A percentile compares a stretch with the other conserved stretches of the same genome.
Conservation (phyloP, 2,329 filamentous ascomycete species). For the Torrubiella hemipterigena region DNA sequence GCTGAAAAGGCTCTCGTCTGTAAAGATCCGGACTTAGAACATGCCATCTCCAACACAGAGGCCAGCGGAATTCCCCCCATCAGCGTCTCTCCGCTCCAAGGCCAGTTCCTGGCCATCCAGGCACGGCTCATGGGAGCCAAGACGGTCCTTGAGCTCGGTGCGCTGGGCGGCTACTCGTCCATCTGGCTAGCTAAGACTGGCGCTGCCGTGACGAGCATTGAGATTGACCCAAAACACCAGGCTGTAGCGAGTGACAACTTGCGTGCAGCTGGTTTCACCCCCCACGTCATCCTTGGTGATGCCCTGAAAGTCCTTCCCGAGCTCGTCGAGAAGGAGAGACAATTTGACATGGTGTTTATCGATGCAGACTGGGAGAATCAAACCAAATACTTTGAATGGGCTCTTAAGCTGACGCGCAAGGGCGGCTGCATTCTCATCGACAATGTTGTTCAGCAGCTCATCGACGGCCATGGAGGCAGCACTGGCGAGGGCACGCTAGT, state of each 20-base stretch:
- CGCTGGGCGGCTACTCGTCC: conserved; percentile 39
- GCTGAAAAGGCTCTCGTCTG: too few relatives aligned
- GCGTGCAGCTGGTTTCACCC: conserved; percentile 23
- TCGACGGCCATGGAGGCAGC: conserved; percentile 23
- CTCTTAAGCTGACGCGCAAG: conserved; percentile 22
- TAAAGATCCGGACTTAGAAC: too few relatives aligned
- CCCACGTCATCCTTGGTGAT: conserved; percentile 29
- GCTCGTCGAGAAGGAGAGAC: conserved; percentile 24
- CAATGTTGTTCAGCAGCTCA: conserved; percentile 28
- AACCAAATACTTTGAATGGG: conserved; percentile 31
- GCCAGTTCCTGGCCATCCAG: conserved; percentile 26
- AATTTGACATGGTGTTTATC: conserved; percentile 37
- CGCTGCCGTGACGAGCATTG: conserved; percentile 34
- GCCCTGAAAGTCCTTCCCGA: conserved; percentile 23
- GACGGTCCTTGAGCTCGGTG: conserved; percentile 40
- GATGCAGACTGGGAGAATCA: conserved; percentile 38
- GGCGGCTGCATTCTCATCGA: conserved; percentile 32
- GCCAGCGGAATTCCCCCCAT: conserved; percentile 23
- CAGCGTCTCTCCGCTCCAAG: conserved; percentile 20
- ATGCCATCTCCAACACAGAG: conserved; percentile 18
- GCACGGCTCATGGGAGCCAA: conserved; percentile 21
- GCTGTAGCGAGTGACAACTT: conserved; percentile 32
- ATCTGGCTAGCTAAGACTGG: conserved; percentile 35
- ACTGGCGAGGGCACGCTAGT: conserved; percentile 9
- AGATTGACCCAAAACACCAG: conserved; percentile 30